Evolutionary conservation across 2,329 filamentous ascomycete genomes (phyloP), one percentile per base, ranked within the genome.

Genomic region (Colletotrichum limetticola): DNA sequence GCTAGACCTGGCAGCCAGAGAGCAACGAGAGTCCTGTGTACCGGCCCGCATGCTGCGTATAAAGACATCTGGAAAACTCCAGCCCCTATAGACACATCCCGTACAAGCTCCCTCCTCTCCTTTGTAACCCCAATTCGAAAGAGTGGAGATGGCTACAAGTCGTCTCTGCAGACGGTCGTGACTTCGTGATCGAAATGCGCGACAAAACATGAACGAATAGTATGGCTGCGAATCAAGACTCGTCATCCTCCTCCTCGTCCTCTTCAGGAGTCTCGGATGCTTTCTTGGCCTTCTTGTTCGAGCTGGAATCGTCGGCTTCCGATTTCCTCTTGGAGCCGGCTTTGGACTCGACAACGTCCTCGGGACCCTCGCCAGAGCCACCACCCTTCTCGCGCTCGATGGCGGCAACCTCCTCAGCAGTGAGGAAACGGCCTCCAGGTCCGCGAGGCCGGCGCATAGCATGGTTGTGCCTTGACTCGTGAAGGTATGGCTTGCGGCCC

Each of bases 401-500:
- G 63, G 93, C 92, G 6, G 95, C 95, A 4, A 98, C 95, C 82
- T 99, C 97, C 70, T 98, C 97, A 1, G 97, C 96, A 0, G 97
- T 99, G 82, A 99, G 85, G 87, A 99, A 99, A 28, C 97, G 92
- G 26, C 97, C 97, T 66, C 97, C 97, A 0, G 97, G 97, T 19
- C 97, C 97, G 80, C 97, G 91, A 32, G 97, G 97, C 78, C 97
- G 89, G 71, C 97, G 92, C 97, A 99, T 99, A 11, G 97, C 97
- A 83, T 99, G 97, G 80, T 98, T 98, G 83, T 99, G 97, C 79
- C 97, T 90, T 30, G 96, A 98, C 81, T 99, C 97, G 84, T 99
- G 97, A 37, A 99, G 88, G 79, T 99, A 99, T 4, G 97, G 97
- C 84, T 98, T 98, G 46, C 97, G 91, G 30, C 96, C 96, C 84